Evolutionary conservation across 495 filamentous ascomycete species (phyloP), one percentile per base, ranked within the genome.

Genomic region (Penicillium cinerascens): DNA sequence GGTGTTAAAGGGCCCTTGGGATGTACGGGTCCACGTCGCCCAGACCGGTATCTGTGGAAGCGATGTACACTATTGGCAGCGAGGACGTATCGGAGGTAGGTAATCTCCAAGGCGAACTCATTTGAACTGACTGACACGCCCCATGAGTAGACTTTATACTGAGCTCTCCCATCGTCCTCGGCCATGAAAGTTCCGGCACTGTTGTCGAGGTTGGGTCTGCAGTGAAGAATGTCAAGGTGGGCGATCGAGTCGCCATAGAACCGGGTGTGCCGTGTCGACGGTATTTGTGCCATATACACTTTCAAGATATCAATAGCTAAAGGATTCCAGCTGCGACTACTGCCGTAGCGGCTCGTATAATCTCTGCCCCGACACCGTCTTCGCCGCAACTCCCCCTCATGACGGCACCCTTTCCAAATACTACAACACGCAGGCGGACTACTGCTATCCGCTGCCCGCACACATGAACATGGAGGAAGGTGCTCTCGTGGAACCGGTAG

Each of bases 311-410:
- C 6, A 17, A 36, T 17, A 7, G 26, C 39, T 51, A n/a, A 48
- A n/a, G 6, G 26, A 11, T 7, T 8, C 18, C 11, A 66, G 61
- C 44, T 79, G 76, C 50, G 58, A 68, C 11, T 68, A 70, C 56
- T 78, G 75, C 59, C 70, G 66, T 8, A 56, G 51, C 1, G 73
- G 74, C 26, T 60, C 52, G 4, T 77, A 79, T 53, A 70, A 77
- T 55, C 61, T 77, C 17, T 78, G 75, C 33, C 61, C 53, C 1
- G 85, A 88, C 55, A 95, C 92, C 81, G 68, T 70, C 18, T 95
- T 96, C 63, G 89, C 90, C 45, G 91, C 91, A 4, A 91, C 88
- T 0, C 91, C 91, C 3, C 91, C 91, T 1, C 81, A 84, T 68
- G 17, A 81, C 56, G 91, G 91, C 29, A 92, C 89, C 0, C 75